phyloP scores from a whole-genome alignment of 257 asterid genomes.

The Solanum clarkiae region DNA sequence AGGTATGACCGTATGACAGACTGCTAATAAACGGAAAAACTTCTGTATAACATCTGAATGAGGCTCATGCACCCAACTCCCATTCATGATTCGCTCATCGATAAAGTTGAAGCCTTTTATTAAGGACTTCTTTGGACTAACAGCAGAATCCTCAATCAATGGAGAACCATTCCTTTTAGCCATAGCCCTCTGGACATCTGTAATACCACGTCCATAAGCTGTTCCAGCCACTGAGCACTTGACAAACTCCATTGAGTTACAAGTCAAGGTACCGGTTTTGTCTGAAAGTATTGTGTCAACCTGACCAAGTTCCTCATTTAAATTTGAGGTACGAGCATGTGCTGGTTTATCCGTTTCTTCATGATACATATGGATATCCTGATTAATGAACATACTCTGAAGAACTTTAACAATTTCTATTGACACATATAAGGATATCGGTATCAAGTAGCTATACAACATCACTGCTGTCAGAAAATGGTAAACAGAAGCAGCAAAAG shows the following conservation, averaged over 20 bases:
- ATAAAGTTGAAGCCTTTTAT: conserved; percentile 77
- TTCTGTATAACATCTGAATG: conserved; percentile 45
- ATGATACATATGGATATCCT: conserved; percentile 64
- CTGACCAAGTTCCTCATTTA: conserved; percentile 90
- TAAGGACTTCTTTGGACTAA: conserved; percentile 17
- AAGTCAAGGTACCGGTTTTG: conserved; percentile 85
- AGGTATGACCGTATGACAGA: conserved; percentile 91
- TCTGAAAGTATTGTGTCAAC: conserved; percentile 86
- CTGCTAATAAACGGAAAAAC: conserved; percentile 60
- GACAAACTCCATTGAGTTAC: conserved; percentile 92
- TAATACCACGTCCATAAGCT: conserved; percentile 66
- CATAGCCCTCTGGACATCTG: conserved; percentile 84
- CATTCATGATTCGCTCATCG: conserved; percentile 56
- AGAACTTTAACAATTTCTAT: conserved; percentile 84
- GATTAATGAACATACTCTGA: conserved; percentile 77
- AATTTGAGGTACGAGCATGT: conserved; percentile 78
- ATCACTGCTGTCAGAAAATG: conserved; percentile 71
- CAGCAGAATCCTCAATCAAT: conserved; percentile 11
- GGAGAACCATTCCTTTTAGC: conserved; percentile 67
- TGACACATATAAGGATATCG: conserved; percentile 79
- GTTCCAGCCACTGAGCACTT: conserved; percentile 87
- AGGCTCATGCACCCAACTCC: conserved; percentile 57
- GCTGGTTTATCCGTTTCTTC: conserved; percentile 92
- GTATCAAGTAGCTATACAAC: conserved; percentile 73
- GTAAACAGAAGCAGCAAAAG: conserved; percentile 53